Evolutionary conservation across 495 filamentous ascomycete genomes (phyloP).

Genomic region (Penicillium steckii): DNA sequence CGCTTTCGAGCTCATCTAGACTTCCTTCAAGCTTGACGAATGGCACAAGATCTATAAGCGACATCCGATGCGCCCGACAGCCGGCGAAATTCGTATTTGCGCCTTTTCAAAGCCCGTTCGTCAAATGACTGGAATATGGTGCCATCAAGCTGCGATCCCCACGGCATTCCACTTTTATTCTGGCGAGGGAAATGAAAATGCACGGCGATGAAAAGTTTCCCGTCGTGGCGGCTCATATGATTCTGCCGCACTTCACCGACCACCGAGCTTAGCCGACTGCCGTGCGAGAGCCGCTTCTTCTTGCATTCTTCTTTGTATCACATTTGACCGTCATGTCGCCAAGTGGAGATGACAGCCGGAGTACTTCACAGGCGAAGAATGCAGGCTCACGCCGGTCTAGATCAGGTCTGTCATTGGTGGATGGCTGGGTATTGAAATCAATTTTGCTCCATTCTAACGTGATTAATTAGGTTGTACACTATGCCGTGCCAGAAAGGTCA

Average conservation of each 20-base stretch:
- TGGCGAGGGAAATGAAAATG: neutral
- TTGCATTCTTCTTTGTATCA: neutral
- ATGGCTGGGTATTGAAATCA: neutral
- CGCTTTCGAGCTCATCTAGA: neutral
- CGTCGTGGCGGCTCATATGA: neutral
- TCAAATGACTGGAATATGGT: constrained; percentile 8
- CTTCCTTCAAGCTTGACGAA: constrained; percentile 3
- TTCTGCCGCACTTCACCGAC: constrained; percentile 15
- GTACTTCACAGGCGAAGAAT: neutral
- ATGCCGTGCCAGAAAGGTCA: constrained; percentile 21
- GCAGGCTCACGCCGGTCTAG: constrained; percentile 12
- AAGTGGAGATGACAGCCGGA: constrained; percentile 9
- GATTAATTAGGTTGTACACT: constrained; percentile 11
- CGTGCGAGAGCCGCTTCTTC: constrained; percentile 17
- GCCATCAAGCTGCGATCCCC: constrained; percentile 4
- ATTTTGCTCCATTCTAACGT: neutral
- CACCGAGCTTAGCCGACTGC: constrained; percentile 7
- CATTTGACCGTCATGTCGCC: constrained; percentile 7
- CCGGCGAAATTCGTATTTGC: neutral
- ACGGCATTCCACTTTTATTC: neutral
- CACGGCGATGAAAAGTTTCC: neutral
- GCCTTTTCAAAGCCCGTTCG: neutral
- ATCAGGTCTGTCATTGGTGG: constrained; percentile 12
- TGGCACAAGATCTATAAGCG: constrained; percentile 2
- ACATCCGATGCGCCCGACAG: constrained; percentile 14